A percentile compares a stretch with the other conserved stretches of the same genome.
Evolutionary conservation across 352 stramenopile species (phyloP).

Genomic region (Globisporangium emineosum): DNA sequence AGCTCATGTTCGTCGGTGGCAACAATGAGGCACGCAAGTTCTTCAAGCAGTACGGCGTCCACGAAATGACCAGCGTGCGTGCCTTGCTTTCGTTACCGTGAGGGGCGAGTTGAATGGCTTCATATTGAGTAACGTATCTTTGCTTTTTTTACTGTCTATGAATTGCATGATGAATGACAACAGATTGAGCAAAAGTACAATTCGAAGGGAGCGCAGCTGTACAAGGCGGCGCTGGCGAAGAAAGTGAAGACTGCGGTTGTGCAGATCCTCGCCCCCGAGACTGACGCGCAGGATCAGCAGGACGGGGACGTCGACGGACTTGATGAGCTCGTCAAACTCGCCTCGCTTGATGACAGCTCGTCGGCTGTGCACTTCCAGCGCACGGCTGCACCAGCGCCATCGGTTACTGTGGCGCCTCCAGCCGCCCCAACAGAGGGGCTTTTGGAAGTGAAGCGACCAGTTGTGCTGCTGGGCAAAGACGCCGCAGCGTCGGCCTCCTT

Average conservation of each 20-base stretch:
- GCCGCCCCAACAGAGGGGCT: slow-evolving; percentile 30
- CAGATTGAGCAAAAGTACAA: slow-evolving; percentile 92
- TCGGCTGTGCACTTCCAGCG: slow-evolving; percentile 56
- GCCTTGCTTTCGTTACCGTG: too few relatives aligned
- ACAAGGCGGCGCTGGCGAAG: slow-evolving; percentile 83
- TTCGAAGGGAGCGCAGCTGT: slow-evolving; percentile 86
- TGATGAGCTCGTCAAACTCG: slow-evolving; percentile 79
- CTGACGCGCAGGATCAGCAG: slow-evolving; percentile 37
- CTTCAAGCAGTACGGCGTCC: slow-evolving; percentile 91
- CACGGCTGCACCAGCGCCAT: slow-evolving; percentile 2
- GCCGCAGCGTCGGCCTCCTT: slow-evolving; percentile 33
- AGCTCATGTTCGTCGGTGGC: slow-evolving; percentile 91
- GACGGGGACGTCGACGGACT: slow-evolving; percentile 60
- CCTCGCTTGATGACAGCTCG: slow-evolving; percentile 29
- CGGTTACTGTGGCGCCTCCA: background rate
- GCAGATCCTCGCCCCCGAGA: slow-evolving; percentile 43
- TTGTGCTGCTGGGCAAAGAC: slow-evolving; percentile 72
- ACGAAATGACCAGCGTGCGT: slow-evolving; percentile 85
- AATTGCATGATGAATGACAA: background rate
- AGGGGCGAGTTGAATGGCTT: slow-evolving; percentile 1
- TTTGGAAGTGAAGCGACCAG: slow-evolving; percentile 59
- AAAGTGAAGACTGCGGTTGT: slow-evolving; percentile 75
- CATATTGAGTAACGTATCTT: background rate
- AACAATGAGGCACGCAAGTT: slow-evolving; percentile 92
- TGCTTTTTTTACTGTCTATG: background rate